Conservation (phyloP, 2,329 filamentous ascomycete genomes). For the Exophiala phaeomuriformis region DNA sequence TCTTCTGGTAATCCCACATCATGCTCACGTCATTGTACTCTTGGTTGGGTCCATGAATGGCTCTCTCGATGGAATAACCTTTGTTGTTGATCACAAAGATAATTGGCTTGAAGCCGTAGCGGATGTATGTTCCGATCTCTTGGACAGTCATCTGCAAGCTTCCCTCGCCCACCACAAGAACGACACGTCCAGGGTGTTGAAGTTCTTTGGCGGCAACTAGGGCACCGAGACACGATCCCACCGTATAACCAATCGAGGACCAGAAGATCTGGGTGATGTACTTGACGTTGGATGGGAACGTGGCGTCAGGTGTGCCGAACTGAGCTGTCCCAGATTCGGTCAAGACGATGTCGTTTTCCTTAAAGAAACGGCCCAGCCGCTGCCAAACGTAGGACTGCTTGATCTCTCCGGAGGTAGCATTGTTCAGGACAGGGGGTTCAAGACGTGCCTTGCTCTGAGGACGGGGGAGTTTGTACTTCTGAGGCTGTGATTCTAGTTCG, state of each 20-base stretch:
- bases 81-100: slow-evolving; percentile 29
- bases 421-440: slow-evolving; percentile 22
- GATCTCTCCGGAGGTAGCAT: slow-evolving; percentile 11
- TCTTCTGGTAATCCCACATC: slow-evolving; percentile 27
- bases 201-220: slow-evolving; percentile 25
- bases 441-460: not conserved
- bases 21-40: slow-evolving; percentile 29
- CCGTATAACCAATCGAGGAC: slow-evolving; percentile 28
- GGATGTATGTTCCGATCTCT: slow-evolving; percentile 28
- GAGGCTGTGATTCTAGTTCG: slow-evolving; percentile 8
- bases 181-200: slow-evolving; percentile 21
- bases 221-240: slow-evolving; percentile 26
- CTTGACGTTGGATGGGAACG: slow-evolving; percentile 23
- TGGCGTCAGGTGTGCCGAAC: slow-evolving; percentile 25
- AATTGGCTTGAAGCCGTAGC: slow-evolving; percentile 26
- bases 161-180: slow-evolving; percentile 28
- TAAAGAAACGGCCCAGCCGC: slow-evolving; percentile 15
- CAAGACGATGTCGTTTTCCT: slow-evolving; percentile 25
- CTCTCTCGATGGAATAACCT: slow-evolving; percentile 29
- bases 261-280: slow-evolving; percentile 27
- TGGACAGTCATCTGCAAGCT: slow-evolving; percentile 30
- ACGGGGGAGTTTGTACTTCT: slow-evolving; percentile 17
- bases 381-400: slow-evolving; percentile 21
- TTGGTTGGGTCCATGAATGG: slow-evolving; percentile 28
- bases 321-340: slow-evolving; percentile 28